phyloP scores from a whole-genome alignment of 1,284 basidiomycete genomes.

The Irpex sp. region DNA sequence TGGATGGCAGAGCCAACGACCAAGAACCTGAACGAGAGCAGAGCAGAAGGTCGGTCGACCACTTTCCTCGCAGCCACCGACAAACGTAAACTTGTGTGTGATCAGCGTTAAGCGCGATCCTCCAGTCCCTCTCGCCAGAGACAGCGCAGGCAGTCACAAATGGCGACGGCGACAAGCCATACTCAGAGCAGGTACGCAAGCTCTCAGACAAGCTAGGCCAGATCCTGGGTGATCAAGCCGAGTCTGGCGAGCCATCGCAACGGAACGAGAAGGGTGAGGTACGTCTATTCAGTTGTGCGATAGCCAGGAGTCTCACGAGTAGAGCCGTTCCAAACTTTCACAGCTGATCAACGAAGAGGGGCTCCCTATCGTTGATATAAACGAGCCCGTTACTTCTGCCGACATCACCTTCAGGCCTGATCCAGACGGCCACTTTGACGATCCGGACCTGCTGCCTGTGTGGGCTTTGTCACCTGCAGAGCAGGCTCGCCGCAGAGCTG shows the following conservation, averaged over 20 bases:
- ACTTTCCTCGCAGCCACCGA: slow-evolving; percentile 7
- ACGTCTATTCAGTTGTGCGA: slow-evolving; percentile 25
- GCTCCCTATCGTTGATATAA: slow-evolving; percentile 72
- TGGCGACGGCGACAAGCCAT: slow-evolving; percentile 33
- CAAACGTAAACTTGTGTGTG: slow-evolving; percentile 8
- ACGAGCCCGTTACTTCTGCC: slow-evolving; percentile 45
- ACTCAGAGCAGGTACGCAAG: slow-evolving; percentile 46
- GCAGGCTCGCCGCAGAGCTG: slow-evolving; percentile 44
- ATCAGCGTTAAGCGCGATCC: slow-evolving; percentile 49
- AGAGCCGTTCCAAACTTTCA: background rate
- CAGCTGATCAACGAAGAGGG: slow-evolving; percentile 74
- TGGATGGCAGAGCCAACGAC: slow-evolving; percentile 9
- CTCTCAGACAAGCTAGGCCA: slow-evolving; percentile 60
- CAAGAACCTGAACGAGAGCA: slow-evolving; percentile 27
- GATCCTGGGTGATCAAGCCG: slow-evolving; percentile 47
- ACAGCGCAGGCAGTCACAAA: slow-evolving; percentile 13
- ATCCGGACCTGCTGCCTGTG: slow-evolving; percentile 44
- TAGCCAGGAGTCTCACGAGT: slow-evolving; percentile 15
- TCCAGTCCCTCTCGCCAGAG: slow-evolving; percentile 43
- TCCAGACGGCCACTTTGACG: slow-evolving; percentile 27
- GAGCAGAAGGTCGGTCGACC: slow-evolving; percentile 27
- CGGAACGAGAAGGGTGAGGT: slow-evolving; percentile 62
- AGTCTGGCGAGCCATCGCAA: slow-evolving; percentile 27
- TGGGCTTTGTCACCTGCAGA: slow-evolving; percentile 44
- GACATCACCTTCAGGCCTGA: slow-evolving; percentile 15